Base-by-base conservation (phyloP, 192 early-diverging fungal genomes). In the Globomyces pollinis-pini region DNA sequence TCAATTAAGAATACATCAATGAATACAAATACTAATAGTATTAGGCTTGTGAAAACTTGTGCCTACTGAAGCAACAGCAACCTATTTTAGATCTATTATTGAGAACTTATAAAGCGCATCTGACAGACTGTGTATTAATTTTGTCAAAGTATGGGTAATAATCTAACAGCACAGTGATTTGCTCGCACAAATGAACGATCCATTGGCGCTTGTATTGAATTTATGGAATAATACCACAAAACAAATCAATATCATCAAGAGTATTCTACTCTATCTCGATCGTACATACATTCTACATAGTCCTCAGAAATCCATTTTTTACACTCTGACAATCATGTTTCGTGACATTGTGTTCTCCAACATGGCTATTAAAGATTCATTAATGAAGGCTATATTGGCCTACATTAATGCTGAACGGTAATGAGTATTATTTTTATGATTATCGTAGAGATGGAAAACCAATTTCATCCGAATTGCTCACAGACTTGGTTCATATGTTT, bases 181-280 rank as follows among this genome's bases (percentile, higher is more conserved):
- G n/a, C n/a, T n/a, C n/a, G 5, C n/a, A 16, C 3, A 9, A 42
- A 42, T 4, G 3, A 3, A 16, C 18, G 11, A 42, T 16, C 18
- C 3, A 42, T 42, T 42, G 18, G 15, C 18, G 41, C 15, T 16
- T 16, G 41, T 4, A 42, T 16, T 42, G 18, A 4, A 42, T 16
- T 16, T 16, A 18, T 16, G 15, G 18, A 16, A 42, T 42, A 12
- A 18, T 42, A 42, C n/a, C 32, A 3, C 18, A 7, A 15, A 53
- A 38, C 34, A 45, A 47, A 85, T 84, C 6, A 60, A 58, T 23
- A 73, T 80, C 16, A 76, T 94, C 4, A 73, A 85, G 41, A 56
- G 50, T 62, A 85, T 96, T 16, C 92, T 96, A 59, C 70, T 96
- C 50, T 93, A 92, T 60, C 70, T 96, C 45, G 94, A 96, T 69